Evolutionary conservation across 2,329 filamentous ascomycete genomes (phyloP), one percentile per base, ranked within the genome.

Genomic region (Microdochium bolleyi): DNA sequence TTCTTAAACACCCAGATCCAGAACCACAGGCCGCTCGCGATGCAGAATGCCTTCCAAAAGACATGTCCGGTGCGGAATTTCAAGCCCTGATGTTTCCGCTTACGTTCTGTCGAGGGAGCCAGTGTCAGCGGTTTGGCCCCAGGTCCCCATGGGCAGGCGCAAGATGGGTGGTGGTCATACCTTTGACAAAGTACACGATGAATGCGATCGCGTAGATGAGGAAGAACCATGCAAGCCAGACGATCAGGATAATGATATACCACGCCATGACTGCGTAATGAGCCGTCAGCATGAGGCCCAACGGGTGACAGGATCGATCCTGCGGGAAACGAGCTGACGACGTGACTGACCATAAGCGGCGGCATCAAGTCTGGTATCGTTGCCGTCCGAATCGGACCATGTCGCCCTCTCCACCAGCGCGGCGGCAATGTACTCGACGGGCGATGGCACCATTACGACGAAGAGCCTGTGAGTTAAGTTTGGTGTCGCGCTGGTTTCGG

Each of bases 1-100:
- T 46, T 46, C 50, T 56, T 49, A 24, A 55, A 52, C 11, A 57
- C 24, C 57, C 54, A 58, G 49, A 56, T 54, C 52, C 52, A 51
- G 22, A 56, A 46, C 52, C 53, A 54, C 37, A 60, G 27, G 11
- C 55, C 55, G 8, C 54, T 56, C 3, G 55, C 54, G 1, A 51
- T 32, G 48, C 53, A 56, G 22, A 55, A 55, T 21, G 58, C 54
- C 48, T 58, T 58, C 58, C 55, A 60, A 21, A 58, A 16, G 30
- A 53, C 50, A 38, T 56, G 49, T 5, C 51, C 51, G 5, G 21
- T 22, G 24, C 58, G 57, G 27, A 53, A 53, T 7, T 48, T 25
- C 22, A 53, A 46, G 22, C 55, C 55, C 7, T 49, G 25, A 8
- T 25, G 37, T 41, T 46, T 50, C 21, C 53, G 46, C 21, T 52